These are phyloP conservation scores for Phallus indusiatus DNA, from an alignment of 768 basidiomycete genomes.

Conservation along the genomic window DNA sequence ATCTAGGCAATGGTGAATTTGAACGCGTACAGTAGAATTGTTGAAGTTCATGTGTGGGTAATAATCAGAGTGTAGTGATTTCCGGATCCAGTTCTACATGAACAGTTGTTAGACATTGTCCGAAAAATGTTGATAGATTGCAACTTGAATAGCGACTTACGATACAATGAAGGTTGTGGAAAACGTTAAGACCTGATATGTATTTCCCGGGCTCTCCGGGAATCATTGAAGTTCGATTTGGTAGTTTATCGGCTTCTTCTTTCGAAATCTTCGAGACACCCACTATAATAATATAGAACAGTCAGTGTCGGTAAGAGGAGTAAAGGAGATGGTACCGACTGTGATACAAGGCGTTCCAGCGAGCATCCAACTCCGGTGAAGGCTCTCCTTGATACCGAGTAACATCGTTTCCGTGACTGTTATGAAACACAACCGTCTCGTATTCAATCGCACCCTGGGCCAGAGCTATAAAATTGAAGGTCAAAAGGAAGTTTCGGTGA, in stretches of 20 bases:
- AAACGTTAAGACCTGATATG: not conserved
- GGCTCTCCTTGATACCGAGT: not conserved
- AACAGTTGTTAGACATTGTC: not conserved
- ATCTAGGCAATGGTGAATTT: not conserved
- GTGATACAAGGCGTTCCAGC: not conserved
- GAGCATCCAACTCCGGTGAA: not conserved
- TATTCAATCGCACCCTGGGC: not conserved
- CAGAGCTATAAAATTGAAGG: not conserved
- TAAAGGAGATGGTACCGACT: not conserved
- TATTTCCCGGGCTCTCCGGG: not conserved
- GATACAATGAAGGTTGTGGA: not conserved
- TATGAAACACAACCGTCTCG: not conserved
- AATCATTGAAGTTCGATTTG: not conserved
- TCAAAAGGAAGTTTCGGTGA: not conserved
- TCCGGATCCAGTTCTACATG: not conserved
- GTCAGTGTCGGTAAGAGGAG: not conserved
- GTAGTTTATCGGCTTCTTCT: not conserved
- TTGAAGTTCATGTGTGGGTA: not conserved
- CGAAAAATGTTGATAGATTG: not conserved
- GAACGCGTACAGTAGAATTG: not conserved
- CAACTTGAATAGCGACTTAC: not conserved
- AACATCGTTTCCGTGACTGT: not conserved
- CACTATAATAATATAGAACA: not conserved
- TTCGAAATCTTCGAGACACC: not conserved
- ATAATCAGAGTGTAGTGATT: not conserved